Percentiles rank a stretch among this genome's conserved stretches.
Conservation (phyloP, 2,329 filamentous ascomycete species). For the Domatiomyces globalis region DNA sequence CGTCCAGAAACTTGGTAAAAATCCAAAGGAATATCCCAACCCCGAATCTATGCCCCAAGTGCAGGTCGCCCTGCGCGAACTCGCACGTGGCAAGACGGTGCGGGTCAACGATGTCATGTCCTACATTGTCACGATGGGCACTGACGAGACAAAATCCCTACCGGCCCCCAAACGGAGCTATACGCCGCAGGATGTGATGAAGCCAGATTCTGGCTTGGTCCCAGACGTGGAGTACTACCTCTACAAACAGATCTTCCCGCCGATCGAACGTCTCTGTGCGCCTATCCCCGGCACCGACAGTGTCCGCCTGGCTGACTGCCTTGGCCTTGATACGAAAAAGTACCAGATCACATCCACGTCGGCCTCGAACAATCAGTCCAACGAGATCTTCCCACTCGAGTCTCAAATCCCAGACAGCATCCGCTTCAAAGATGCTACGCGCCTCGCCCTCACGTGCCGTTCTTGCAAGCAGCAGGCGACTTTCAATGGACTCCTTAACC, state of each 20-base stretch:
- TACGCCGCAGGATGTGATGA: conserved; percentile 70
- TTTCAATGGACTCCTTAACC: conserved; percentile 56
- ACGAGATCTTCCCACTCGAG: conserved; percentile 79
- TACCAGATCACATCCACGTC: conserved; percentile 58
- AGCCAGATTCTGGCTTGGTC: conserved; percentile 57
- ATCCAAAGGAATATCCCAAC: conserved; percentile 85
- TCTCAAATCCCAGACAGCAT: conserved; percentile 85
- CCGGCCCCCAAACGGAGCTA: conserved; percentile 73
- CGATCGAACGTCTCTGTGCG: conserved; percentile 91
- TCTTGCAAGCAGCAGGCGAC: conserved; percentile 56
- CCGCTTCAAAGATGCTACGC: conserved; percentile 68
- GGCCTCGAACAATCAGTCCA: conserved; percentile 38
- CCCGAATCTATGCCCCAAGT: conserved; percentile 92
- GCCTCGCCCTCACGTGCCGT: conserved; percentile 66
- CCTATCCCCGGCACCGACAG: conserved; percentile 90
- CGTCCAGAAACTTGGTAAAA: conserved; percentile 69
- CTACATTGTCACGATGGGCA: conserved; percentile 70
- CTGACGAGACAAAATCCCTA: conserved; percentile 48
- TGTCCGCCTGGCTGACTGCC: conserved; percentile 75
- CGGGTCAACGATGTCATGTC: conserved; percentile 92
- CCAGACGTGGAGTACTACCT: conserved; percentile 98
- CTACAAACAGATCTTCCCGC: conserved; percentile 94
- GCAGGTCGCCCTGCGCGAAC: conserved; percentile 80
- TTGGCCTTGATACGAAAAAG: conserved; percentile 79
- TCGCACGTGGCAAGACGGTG: conserved; percentile 72